Evolutionary conservation across 139 green algal genomes (phyloP), one percentile per base, ranked within the genome.

Genomic region (Chlamydomonas schloesseri): DNA sequence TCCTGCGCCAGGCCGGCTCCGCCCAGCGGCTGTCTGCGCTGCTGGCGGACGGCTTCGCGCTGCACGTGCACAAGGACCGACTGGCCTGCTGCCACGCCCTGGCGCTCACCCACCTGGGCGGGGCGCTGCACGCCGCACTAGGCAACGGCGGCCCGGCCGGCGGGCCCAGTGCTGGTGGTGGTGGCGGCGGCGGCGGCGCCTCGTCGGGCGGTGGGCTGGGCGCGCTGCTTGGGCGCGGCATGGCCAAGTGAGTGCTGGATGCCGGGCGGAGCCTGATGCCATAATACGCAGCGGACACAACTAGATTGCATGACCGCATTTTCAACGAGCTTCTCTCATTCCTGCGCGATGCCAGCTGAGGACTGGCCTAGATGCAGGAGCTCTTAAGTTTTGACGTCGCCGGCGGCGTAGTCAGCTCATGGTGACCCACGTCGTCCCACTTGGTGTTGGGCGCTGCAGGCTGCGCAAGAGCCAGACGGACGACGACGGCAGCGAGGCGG

Each of bases 41-140:
- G 46, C 79, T 85, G 42, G 31, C 65, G 0, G 67, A 85, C 79
- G 79, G 79, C 29, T 85, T 85, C 26, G 67, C 50, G 31, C 65
- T 85, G n/a, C 79, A 85, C 67, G 5, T 85, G 23, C 70, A 85
- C 46, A 85, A 85, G 79, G 79, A 85, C 11, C 79, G 79, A 37
- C 1, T 76, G 4, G 33, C 55, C 6, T 68, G 37, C 64, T 50
- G 50, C 11, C 79, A 85, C 31, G 64, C 64, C 31, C 46, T 85
- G 21, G 47, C 72, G 23, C 8, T 69, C 46, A 50, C 69, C 33
- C 79, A 85, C 64, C 31, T 85, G 33, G 67, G 65, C 3, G 21
- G 65, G 20, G 34, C 33, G 3, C 21, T 28, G 10, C 21, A 33
- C 13, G 50, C 65, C 5, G 79, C 29, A 1, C 31, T 84, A n/a